A percentile compares a stretch with the other conserved stretches of the same genome.
Evolutionary conservation across 257 asterid genomes (phyloP).

Genomic region (Solanum verrucosum): DNA sequence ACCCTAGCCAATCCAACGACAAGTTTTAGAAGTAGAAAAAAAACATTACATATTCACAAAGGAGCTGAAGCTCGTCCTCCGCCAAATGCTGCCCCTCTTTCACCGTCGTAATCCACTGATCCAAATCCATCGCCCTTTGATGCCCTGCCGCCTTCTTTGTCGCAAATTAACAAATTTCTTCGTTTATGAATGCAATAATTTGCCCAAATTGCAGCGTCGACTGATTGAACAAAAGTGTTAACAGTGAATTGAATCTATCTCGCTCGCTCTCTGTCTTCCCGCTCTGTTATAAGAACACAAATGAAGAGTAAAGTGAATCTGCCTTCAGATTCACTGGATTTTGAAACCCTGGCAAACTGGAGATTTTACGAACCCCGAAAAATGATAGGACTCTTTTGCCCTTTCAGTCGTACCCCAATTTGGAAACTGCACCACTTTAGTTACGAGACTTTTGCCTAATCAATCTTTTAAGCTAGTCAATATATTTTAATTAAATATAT

Average conservation of each 20-base stretch:
- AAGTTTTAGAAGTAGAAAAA: neutral
- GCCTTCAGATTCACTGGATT: constrained; percentile 1
- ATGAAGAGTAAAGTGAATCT: neutral
- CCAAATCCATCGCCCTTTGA: constrained; percentile 75
- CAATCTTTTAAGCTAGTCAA: neutral
- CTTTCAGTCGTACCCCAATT: neutral
- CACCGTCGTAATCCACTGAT: constrained; percentile 90
- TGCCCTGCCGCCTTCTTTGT: neutral
- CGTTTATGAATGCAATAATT: neutral
- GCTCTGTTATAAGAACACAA: neutral
- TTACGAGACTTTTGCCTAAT: neutral
- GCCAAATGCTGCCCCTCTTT: constrained; percentile 98
- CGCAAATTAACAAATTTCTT: neutral
- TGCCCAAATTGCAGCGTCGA: neutral
- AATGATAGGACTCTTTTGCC: neutral
- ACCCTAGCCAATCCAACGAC: neutral
- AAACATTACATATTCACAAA: constrained; percentile 83
- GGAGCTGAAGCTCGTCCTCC: constrained; percentile 98
- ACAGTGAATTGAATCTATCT: neutral
- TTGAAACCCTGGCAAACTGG: neutral
- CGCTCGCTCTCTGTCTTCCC: neutral
- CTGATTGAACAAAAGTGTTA: neutral
- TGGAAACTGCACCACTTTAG: neutral
- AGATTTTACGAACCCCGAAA: neutral
- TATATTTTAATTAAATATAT: neutral